phyloP scores from a whole-genome alignment of 176 grass and related monocot genomes.

The Pharus latifolius region DNA sequence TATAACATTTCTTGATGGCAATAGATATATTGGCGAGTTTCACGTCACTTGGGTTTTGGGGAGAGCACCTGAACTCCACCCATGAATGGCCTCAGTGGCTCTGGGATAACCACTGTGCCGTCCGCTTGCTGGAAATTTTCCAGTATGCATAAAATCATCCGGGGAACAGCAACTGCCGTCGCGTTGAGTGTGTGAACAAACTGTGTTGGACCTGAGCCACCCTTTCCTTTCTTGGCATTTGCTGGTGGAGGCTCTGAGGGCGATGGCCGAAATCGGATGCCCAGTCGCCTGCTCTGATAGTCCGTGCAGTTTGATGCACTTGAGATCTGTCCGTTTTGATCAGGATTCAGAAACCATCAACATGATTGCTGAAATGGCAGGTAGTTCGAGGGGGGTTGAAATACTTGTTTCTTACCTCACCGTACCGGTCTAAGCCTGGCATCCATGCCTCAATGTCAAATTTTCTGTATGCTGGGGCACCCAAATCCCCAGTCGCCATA shows the following conservation, averaged over 20 bases:
- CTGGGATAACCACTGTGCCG: constrained; percentile 53
- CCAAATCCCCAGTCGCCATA: constrained; percentile 85
- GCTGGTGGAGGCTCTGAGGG: constrained; percentile 17
- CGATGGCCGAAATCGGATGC: constrained; percentile 65
- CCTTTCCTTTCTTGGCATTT: constrained; percentile 61
- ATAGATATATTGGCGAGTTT: too few species aligned
- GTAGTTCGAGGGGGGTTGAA: not conserved
- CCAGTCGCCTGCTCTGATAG: constrained; percentile 81
- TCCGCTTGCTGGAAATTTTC: constrained; percentile 83
- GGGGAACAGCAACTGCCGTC: constrained; percentile 77
- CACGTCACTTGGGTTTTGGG: constrained; percentile 28
- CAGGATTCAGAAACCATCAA: not conserved
- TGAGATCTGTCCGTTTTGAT: constrained; percentile 48
- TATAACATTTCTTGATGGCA: too few species aligned
- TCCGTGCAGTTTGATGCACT: constrained; percentile 95
- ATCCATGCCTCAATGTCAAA: constrained; percentile 96
- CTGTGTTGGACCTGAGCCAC: constrained; percentile 36
- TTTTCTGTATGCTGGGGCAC: constrained; percentile 81
- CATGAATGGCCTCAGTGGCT: constrained; percentile 61
- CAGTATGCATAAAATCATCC: constrained; percentile 68
- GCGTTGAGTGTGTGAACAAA: constrained; percentile 87
- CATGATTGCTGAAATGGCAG: not conserved
- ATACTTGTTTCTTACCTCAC: constrained; percentile 56
- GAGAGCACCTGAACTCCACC: constrained; percentile 43
- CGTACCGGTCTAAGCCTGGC: constrained; percentile 78